A percentile compares a stretch with the other conserved stretches of the same genome.
Evolutionary conservation across 371 early-diverging fungal species (phyloP).

Genomic region (Mucor mucedo): DNA sequence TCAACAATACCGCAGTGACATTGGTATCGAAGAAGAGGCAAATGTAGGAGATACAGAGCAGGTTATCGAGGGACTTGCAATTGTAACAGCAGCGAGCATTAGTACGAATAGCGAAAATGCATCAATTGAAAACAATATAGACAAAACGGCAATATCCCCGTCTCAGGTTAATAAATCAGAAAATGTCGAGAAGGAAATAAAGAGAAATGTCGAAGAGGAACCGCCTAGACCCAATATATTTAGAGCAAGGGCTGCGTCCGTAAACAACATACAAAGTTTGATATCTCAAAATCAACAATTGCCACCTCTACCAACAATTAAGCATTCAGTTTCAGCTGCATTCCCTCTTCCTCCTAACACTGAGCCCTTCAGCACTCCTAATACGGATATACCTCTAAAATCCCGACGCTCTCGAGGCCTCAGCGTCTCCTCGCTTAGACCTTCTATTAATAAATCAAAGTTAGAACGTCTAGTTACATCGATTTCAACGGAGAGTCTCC

Average conservation of each 20-base stretch:
- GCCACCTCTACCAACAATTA: conserved; percentile 12
- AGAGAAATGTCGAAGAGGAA: background rate
- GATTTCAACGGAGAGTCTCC: conserved; percentile 11
- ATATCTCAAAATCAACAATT: background rate
- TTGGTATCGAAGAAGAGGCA: conserved; percentile 1
- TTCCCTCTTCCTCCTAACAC: conserved; percentile 13
- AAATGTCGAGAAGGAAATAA: too few species aligned
- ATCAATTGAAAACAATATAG: background rate
- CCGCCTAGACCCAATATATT: background rate
- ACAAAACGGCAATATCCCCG: background rate
- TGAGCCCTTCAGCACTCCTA: background rate
- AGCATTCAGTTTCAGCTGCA: conserved; percentile 13
- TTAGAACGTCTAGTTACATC: conserved; percentile 15
- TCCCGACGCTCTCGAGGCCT: conserved; percentile 39
- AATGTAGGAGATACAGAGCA: conserved; percentile 7
- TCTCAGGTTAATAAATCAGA: background rate
- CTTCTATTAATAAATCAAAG: conserved; percentile 24
- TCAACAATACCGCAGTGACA: conserved; percentile 33
- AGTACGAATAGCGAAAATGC: conserved; percentile 6
- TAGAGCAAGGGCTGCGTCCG: conserved; percentile 23
- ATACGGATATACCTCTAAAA: conserved; percentile 2
- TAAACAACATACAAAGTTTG: conserved; percentile 15
- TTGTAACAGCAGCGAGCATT: background rate
- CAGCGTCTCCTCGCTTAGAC: conserved; percentile 39
- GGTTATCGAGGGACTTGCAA: conserved; percentile 9